These are phyloP conservation scores for Batkoa obscura DNA, from an alignment of 371 early-diverging fungal genomes.

Conservation along the genomic window DNA sequence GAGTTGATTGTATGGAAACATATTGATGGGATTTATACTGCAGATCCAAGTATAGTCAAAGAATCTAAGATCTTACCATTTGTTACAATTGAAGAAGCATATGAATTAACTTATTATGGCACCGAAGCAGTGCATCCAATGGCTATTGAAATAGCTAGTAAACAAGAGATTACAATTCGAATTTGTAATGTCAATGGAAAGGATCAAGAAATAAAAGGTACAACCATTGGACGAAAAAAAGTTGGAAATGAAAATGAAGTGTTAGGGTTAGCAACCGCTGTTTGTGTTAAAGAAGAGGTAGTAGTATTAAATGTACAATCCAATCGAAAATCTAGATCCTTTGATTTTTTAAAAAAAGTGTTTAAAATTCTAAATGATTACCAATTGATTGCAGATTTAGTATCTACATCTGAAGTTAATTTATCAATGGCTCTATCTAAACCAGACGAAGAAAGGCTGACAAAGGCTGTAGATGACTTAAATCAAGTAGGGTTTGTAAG, in stretches of 20 bases:
- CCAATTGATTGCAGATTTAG: slow-evolving; percentile 83
- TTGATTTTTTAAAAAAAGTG: slow-evolving; percentile 90
- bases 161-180: not conserved
- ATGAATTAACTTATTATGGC: slow-evolving; percentile 94
- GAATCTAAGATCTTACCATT: slow-evolving; percentile 62
- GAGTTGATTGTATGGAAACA: slow-evolving; percentile 97
- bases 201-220: slow-evolving; percentile 28
- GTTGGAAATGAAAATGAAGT: too few relatives aligned
- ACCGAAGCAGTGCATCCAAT: slow-evolving; percentile 95
- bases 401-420: slow-evolving; percentile 89
- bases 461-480: slow-evolving; percentile 41
- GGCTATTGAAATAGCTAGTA: slow-evolving; percentile 83
- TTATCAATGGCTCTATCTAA: slow-evolving; percentile 73
- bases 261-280: slow-evolving; percentile 60
- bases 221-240: slow-evolving; percentile 55
- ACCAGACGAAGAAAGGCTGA: slow-evolving; percentile 30
- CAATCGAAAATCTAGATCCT: slow-evolving; percentile 78
- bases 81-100: slow-evolving; percentile 93
- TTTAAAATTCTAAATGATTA: slow-evolving; percentile 70
- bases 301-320: slow-evolving; percentile 85
- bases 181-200: not conserved
- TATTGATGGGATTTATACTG: slow-evolving; percentile 95
- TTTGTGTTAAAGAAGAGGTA: slow-evolving; percentile 87
- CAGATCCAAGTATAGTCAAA: slow-evolving; percentile 89
- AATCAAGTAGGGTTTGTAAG: slow-evolving; percentile 47